Evolutionary conservation across 192 early-diverging fungal species (phyloP), one percentile per base, ranked within the genome.

Genomic region (Dispira parvispora): DNA sequence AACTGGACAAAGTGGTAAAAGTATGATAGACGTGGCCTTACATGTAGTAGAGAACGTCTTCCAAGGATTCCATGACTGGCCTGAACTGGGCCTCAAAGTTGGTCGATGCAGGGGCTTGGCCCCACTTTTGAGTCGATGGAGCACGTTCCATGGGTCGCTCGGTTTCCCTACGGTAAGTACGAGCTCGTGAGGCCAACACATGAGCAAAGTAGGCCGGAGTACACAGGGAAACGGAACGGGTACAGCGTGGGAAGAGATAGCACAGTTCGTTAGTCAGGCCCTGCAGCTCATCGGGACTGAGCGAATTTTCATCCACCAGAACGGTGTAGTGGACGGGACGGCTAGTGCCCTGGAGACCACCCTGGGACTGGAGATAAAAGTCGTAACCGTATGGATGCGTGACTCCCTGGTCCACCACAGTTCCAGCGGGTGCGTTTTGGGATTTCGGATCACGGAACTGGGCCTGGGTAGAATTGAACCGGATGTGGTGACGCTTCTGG

Each of bases 201-300:
- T 96, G 87, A 12, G 93, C 91, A 67, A 96, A 94, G 79, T 96
- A 98, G 11, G 84, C 91, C 0, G 94, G 88, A 10, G 92, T 91
- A 0, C 84, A 81, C 8, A 96, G 83, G 1, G 87, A 88, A 1
- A 98, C 95, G 0, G 85, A 82, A 21, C 92, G 82, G 0, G 92
- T 94, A 50, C 87, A 87, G 55, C 90, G 80, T 42, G 86, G 87
- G 73, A 90, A 98, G 38, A 90, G 74, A 67, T 91, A 94, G 68
- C 92, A 96, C 43, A 96, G 75, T 8, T 84, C 75, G 74, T 91
- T 94, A 0, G 91, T 93, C 21, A 98, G 73, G 61, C 85, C 78
- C 65, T 94, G 90, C 28, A 98, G 71, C 42, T 78, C 75, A 63
- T 98, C 89, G 8, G 84, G 64, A 0, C 77, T 77, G 56, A 92